Percentiles rank a stretch among this genome's conserved stretches.
Conservation (phyloP, 2,329 filamentous ascomycete genomes). For the Scytalidium sp. region DNA sequence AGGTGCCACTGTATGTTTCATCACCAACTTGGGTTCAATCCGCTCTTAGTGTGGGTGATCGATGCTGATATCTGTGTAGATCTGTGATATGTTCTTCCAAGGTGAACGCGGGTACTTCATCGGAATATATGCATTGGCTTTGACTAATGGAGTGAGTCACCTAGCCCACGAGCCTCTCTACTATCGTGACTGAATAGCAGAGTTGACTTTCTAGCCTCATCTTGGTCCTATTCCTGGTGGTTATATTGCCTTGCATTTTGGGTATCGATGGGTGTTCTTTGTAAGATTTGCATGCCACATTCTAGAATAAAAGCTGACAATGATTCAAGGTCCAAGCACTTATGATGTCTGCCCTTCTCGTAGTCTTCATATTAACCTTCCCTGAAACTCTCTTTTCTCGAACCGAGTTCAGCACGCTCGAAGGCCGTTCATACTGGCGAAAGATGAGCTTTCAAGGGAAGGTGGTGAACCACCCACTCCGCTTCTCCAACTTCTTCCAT, state of each 20-base stretch:
- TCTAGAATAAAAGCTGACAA: neutral
- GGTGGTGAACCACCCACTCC: neutral
- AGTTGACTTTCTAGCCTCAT: neutral
- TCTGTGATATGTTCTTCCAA: slow-evolving; percentile 1
- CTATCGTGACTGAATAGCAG: neutral
- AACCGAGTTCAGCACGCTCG: neutral
- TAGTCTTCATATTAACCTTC: neutral
- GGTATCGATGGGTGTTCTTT: neutral
- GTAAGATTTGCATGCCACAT: neutral
- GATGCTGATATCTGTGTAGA: neutral
- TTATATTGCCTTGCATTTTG: neutral
- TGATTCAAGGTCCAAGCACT: neutral
- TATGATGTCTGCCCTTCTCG: neutral
- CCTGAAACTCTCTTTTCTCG: neutral
- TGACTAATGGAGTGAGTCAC: neutral
- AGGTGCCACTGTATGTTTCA: neutral
- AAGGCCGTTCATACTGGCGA: neutral
- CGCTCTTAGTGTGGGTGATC: neutral
- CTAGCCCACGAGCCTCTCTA: neutral
- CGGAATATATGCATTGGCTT: neutral
- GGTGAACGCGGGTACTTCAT: slow-evolving; percentile 1
- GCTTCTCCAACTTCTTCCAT: neutral
- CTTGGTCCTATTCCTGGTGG: neutral
- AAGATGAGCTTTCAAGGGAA: neutral
- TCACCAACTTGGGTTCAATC: neutral